Conservation (phyloP, 2,329 filamentous ascomycete genomes). For the Colletotrichum siamense region DNA sequence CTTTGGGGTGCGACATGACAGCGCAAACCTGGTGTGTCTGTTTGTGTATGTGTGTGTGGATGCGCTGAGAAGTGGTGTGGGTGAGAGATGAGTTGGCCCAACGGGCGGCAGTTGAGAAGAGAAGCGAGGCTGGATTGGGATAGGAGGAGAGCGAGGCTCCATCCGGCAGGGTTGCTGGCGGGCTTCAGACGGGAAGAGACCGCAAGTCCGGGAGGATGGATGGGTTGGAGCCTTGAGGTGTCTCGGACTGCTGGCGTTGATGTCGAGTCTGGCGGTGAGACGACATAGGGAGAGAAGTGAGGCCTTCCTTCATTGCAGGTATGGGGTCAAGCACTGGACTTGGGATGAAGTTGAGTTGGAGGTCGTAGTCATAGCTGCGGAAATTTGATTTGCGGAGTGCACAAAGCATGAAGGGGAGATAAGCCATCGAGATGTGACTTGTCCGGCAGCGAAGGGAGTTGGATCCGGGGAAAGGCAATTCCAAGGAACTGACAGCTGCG, state of each 20-base stretch:
- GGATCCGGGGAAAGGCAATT: constrained; percentile 15
- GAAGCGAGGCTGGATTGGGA: constrained; percentile 12
- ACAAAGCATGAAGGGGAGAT: constrained; percentile 4
- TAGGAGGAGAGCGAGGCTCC: constrained; percentile 6
- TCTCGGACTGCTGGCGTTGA: constrained; percentile 4
- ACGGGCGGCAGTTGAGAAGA: constrained; percentile 13
- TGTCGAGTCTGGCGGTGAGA: constrained; percentile 13
- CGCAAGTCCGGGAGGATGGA: not conserved
- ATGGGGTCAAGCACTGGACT: not conserved
- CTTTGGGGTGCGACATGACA: not conserved
- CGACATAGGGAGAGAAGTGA: not conserved
- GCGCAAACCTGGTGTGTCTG: not conserved
- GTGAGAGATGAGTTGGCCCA: constrained; percentile 7
- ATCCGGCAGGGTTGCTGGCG: not conserved
- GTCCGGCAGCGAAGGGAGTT: constrained; percentile 2
- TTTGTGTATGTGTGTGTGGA: not conserved
- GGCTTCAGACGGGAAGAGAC: not conserved
- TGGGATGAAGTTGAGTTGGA: not conserved
- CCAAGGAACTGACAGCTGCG: not conserved
- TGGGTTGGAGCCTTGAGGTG: not conserved
- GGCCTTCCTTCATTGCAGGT: not conserved
- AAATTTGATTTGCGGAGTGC: not conserved
- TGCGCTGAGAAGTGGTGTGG: not conserved
- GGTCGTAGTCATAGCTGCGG: not conserved
- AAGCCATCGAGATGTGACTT: constrained; percentile 9